These are phyloP conservation scores for Fusarium musae DNA, from an alignment of 2,329 filamentous ascomycete genomes.

Conservation along the genomic window DNA sequence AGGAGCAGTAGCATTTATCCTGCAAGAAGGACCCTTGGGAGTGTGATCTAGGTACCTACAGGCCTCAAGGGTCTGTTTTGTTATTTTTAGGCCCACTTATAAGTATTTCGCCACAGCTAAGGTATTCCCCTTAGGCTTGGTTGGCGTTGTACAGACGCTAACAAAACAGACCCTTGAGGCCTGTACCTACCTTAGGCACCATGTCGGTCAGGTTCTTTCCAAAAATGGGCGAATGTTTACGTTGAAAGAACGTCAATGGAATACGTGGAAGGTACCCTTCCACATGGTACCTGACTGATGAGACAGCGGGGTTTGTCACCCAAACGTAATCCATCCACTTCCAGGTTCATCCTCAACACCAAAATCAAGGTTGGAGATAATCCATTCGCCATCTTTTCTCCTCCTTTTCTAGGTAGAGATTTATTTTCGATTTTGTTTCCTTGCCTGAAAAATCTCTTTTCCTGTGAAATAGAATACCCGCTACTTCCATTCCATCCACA, in stretches of 20 bases:
- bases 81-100: too few relatives aligned
- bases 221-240: neutral
- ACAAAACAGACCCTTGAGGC: too few relatives aligned
- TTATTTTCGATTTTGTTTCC: neutral
- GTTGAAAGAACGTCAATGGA: constrained; percentile 1
- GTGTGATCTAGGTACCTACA: neutral
- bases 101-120: too few relatives aligned
- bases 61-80: too few relatives aligned
- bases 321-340: constrained; percentile 33
- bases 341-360: constrained; percentile 19
- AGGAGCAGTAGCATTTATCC: neutral
- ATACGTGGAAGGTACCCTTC: constrained; percentile 6
- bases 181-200: neutral
- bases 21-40: neutral
- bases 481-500: neutral
- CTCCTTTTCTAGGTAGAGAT: neutral
- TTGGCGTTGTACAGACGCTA: too few relatives aligned
- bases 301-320: constrained; percentile 30
- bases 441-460: neutral
- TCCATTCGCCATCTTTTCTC: neutral
- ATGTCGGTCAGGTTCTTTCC: neutral
- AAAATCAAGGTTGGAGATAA: constrained; percentile 21
- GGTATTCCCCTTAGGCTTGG: too few relatives aligned
- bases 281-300: constrained; percentile 7
- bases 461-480: neutral